Base-by-base conservation (phyloP, 768 basidiomycete species). In the Bullera alba region DNA sequence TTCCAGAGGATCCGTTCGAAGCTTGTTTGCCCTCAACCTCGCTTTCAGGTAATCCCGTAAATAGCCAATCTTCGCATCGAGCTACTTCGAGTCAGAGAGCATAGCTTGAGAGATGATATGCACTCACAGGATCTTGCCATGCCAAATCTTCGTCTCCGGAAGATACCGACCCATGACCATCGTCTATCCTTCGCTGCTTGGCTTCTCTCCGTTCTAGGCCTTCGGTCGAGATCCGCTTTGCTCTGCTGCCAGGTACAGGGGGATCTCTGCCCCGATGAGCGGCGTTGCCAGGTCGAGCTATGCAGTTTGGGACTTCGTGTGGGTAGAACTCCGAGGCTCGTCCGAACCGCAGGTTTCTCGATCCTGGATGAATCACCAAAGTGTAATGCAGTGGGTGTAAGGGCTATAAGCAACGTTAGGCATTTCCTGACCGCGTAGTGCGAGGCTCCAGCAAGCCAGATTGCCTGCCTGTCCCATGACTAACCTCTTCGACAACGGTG, bases 31-130 rank as follows among this genome's bases (percentile, higher is more conserved):
- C 12, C 69, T 57, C 57, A 77, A 54, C 49, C 53, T 49, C 25
- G 73, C 59, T 12, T 63, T 46, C 15, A 77, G 61, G 17, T 71
- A 72, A 2, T 65, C 69, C 44, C 74, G 56, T n/a, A 77, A 53
- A 14, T 68, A 67, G 21, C 82, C 77, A 23, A 93, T 78, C 64
- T 89, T 89, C 21, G 79, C 77, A 53, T 86, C 82, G 51, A 89
- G 53, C 56, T 73, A 23, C 15, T 50, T 17, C n/a, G 6, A 26
- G 10, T 8, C 5, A 14, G 19, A 19, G 27, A 21, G 21, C 28
- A 25, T n/a, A n/a, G n/a, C n/a, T 36, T 12, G 12, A 25, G 21
- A 21, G 23, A 23, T 5, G 21, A 8, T 23, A 8, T 10, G 19
- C 22, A 51, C 57, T 51, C 26, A 60, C 57, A 10, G 58, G 57